A percentile compares a stretch with the other conserved stretches of the same genome.
These are phyloP conservation scores for Macrocybe gigantea DNA, from an alignment of 768 basidiomycete genomes.

Conservation along the genomic window DNA sequence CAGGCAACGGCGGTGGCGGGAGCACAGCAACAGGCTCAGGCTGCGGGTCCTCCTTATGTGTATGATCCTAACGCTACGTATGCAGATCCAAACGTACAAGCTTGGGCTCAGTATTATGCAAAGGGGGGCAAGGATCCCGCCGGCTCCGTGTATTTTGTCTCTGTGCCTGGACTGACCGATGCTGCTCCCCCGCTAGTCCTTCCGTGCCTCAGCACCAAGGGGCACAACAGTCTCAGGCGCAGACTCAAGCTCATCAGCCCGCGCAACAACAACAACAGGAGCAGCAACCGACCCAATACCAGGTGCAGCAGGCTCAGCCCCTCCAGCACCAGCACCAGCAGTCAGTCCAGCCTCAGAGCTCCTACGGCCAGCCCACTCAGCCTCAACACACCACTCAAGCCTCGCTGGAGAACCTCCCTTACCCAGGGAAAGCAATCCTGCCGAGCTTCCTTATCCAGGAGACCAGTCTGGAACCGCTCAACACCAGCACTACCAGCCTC, in stretches of 20 bases:
- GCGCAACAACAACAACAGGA: slow-evolving; percentile 11
- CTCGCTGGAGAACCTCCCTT: slow-evolving; percentile 10
- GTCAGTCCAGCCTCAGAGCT: not conserved
- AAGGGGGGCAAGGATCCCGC: slow-evolving; percentile 70
- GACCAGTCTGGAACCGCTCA: too few species aligned
- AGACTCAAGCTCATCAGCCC: slow-evolving; percentile 12
- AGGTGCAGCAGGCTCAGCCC: slow-evolving; percentile 8
- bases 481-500: too few species aligned
- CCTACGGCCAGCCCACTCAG: slow-evolving; percentile 2
- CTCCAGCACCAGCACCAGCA: slow-evolving; percentile 3
- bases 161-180: slow-evolving; percentile 69
- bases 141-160: slow-evolving; percentile 77
- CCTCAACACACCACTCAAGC: not conserved
- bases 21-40: slow-evolving; percentile 21
- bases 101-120: slow-evolving; percentile 84
- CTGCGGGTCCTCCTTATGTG: slow-evolving; percentile 40
- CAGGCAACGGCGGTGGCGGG: slow-evolving; percentile 17
- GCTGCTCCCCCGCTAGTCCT: slow-evolving; percentile 10
- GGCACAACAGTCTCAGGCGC: slow-evolving; percentile 5
- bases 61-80: slow-evolving; percentile 68
- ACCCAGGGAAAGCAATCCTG: slow-evolving; percentile 12
- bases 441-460: not conserved
- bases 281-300: slow-evolving; percentile 13
- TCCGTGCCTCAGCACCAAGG: slow-evolving; percentile 9
- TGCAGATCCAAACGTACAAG: slow-evolving; percentile 75